phyloP scores from a whole-genome alignment of 2,329 filamentous ascomycete species.

The Didymella pomorum region DNA sequence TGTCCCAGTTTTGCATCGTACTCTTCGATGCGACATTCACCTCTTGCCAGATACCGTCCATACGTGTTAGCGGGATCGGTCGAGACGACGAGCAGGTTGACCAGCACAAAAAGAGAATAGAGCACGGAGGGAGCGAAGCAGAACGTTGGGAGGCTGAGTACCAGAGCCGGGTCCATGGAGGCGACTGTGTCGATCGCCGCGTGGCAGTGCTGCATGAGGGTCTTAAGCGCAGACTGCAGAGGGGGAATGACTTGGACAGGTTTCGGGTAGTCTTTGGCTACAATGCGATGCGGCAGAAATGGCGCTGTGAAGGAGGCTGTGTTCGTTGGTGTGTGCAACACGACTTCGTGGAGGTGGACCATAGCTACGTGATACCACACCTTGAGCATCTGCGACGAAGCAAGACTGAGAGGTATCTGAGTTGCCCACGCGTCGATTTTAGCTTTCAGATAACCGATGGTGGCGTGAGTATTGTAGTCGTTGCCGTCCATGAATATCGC shows the following conservation, averaged over 20 bases:
- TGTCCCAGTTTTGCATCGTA: constrained; percentile 30
- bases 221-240: constrained; percentile 26
- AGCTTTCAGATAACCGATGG: constrained; percentile 26
- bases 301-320: constrained; percentile 38
- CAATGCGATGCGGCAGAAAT: constrained; percentile 36
- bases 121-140: constrained; percentile 36
- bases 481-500: constrained; percentile 32
- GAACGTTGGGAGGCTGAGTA: constrained; percentile 36
- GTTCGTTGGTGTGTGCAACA: constrained; percentile 39
- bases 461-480: constrained; percentile 28
- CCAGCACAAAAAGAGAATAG: constrained; percentile 37
- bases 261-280: constrained; percentile 38
- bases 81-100: constrained; percentile 32
- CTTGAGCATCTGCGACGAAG: constrained; percentile 32
- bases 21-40: constrained; percentile 32
- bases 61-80: constrained; percentile 38
- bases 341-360: constrained; percentile 33
- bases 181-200: constrained; percentile 31
- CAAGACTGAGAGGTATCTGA: constrained; percentile 31
- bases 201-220: constrained; percentile 34
- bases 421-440: constrained; percentile 37
- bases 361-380: constrained; percentile 38
- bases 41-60: constrained; percentile 28
- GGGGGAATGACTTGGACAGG: constrained; percentile 29
- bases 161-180: constrained; percentile 34